phyloP scores from a whole-genome alignment of 805 yeast genomes.

The Candida methanosorbosa region DNA sequence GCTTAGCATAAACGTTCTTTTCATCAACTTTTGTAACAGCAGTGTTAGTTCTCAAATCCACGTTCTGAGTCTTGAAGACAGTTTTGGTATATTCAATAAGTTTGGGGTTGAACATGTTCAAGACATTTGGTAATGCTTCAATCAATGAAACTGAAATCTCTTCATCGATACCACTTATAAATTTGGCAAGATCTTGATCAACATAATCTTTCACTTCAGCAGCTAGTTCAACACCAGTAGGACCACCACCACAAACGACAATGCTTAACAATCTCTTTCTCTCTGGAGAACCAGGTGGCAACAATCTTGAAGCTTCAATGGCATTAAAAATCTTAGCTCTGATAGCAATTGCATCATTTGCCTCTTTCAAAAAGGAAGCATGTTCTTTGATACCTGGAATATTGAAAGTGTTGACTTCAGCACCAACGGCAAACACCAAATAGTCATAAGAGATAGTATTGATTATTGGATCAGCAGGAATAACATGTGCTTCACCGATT shows the following conservation, averaged over 20 bases:
- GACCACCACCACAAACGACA: constrained; percentile 96
- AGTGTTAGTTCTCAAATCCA: constrained; percentile 71
- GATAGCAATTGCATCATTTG: constrained; percentile 75
- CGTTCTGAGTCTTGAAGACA: constrained; percentile 56
- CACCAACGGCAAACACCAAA: constrained; percentile 87
- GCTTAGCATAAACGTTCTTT: constrained; percentile 59
- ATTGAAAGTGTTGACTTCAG: constrained; percentile 88
- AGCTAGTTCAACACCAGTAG: constrained; percentile 95
- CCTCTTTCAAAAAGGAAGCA: constrained; percentile 83
- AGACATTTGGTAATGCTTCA: constrained; percentile 85
- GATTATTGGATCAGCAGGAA: constrained; percentile 32
- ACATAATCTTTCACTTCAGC: constrained; percentile 92
- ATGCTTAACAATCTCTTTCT: constrained; percentile 76
- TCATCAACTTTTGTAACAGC: constrained; percentile 79
- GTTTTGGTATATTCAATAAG: constrained; percentile 71
- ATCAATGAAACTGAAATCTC: constrained; percentile 78
- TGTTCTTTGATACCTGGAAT: constrained; percentile 87
- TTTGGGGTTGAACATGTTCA: constrained; percentile 61
- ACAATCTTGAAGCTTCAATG: constrained; percentile 70
- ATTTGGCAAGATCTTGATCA: constrained; percentile 79
- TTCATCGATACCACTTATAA: constrained; percentile 77
- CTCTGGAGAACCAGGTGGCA: constrained; percentile 63
- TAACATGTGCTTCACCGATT: constrained; percentile 42
- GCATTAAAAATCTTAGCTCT: constrained; percentile 75
- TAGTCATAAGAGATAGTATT: constrained; percentile 59